A percentile compares a stretch with the other conserved stretches of the same genome.
These are phyloP conservation scores for Calonectria hawksworthii DNA, from an alignment of 2,329 filamentous ascomycete genomes.

Conservation along the genomic window DNA sequence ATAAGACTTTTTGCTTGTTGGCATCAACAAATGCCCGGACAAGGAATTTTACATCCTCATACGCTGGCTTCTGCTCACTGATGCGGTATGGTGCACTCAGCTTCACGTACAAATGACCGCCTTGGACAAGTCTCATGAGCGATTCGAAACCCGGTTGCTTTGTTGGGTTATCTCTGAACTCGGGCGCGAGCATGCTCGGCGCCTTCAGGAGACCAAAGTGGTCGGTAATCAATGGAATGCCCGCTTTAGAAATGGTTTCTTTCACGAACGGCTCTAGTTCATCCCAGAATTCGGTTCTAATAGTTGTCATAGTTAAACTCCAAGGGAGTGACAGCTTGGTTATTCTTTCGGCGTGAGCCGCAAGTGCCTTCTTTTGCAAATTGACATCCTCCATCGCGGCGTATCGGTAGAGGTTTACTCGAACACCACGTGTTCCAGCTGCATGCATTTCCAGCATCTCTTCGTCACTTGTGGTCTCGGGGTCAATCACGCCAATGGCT, in stretches of 20 bases:
- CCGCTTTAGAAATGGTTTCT: conserved; percentile 9
- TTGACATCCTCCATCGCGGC: conserved; percentile 53
- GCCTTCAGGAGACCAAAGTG: conserved; percentile 55
- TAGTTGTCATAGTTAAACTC: conserved; percentile 35
- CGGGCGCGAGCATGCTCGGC: conserved; percentile 47
- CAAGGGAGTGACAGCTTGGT: conserved; percentile 25
- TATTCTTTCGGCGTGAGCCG: conserved; percentile 44
- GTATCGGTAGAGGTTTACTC: conserved; percentile 54
- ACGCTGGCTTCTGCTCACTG: conserved; percentile 46
- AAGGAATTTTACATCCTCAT: conserved; percentile 48
- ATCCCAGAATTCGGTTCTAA: conserved; percentile 31
- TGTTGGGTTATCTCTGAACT: conserved; percentile 40
- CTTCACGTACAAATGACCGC: conserved; percentile 53
- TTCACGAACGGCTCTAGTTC: conserved; percentile 19
- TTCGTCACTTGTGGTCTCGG: conserved; percentile 25
- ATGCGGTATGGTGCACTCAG: conserved; percentile 55
- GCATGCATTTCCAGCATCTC: conserved; percentile 24
- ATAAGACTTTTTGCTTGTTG: conserved; percentile 50
- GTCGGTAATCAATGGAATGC: conserved; percentile 49
- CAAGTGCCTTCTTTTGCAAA: conserved; percentile 49
- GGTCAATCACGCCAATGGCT: conserved; percentile 32
- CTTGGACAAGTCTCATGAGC: conserved; percentile 44
- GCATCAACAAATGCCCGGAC: conserved; percentile 49
- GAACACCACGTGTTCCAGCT: conserved; percentile 50
- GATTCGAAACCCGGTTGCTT: conserved; percentile 41